Percentiles rank a stretch among this genome's conserved stretches.
These are phyloP conservation scores for Diutina neorugosa DNA, from an alignment of 1,139 yeast species.

Conservation along the genomic window DNA sequence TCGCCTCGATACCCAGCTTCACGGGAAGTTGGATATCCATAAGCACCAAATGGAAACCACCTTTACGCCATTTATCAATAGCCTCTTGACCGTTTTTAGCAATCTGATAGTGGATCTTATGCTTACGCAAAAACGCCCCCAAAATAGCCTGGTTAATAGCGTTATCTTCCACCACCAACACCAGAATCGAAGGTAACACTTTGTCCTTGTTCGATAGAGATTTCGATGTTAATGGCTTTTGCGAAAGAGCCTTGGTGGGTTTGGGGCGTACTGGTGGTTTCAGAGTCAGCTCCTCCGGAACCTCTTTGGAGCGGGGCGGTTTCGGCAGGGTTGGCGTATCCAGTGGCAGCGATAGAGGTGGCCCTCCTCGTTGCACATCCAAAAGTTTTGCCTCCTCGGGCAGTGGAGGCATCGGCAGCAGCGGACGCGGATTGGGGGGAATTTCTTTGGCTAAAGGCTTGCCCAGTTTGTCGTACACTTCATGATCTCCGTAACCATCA, in stretches of 20 bases:
- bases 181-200: constrained; percentile 72
- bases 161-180: constrained; percentile 90
- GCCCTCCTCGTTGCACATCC: not conserved
- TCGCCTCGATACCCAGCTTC: constrained; percentile 86
- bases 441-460: not conserved
- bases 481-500: not conserved
- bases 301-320: not conserved
- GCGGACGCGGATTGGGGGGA: not conserved
- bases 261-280: not conserved
- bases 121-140: constrained; percentile 81
- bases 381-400: not conserved
- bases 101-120: constrained; percentile 72
- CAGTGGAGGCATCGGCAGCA: not conserved
- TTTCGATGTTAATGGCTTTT: not conserved
- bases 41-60: constrained; percentile 82
- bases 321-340: not conserved
- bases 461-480: not conserved
- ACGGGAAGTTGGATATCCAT: constrained; percentile 96
- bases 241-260: not conserved
- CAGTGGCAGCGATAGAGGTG: not conserved
- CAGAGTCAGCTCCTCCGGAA: not conserved
- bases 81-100: constrained; percentile 93
- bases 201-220: constrained; percentile 15
- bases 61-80: constrained; percentile 80
- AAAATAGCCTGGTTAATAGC: constrained; percentile 87